Percentiles rank a stretch among this genome's conserved stretches.
Evolutionary conservation across 148 eudicot species (phyloP).

Genomic region (Rhododendron griersonianum): DNA sequence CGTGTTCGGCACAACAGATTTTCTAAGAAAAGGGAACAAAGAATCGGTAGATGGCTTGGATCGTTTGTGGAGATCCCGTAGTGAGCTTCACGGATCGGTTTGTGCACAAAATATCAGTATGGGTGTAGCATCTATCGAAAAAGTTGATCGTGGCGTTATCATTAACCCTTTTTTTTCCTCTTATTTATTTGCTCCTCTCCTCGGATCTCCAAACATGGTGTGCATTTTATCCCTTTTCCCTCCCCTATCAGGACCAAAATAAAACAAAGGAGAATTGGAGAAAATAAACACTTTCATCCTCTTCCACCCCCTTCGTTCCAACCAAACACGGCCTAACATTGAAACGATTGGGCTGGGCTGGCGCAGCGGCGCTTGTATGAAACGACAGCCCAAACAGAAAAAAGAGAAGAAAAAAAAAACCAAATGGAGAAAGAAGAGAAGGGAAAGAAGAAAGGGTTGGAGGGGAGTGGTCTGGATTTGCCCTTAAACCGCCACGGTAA

Average conservation of each 20-base stretch:
- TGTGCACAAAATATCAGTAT: no score
- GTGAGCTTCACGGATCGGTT: no score
- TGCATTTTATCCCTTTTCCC: background rate
- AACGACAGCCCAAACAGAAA: background rate
- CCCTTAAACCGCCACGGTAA: slow-evolving; percentile 24
- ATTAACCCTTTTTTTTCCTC: no score
- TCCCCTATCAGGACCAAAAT: no score
- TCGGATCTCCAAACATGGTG: background rate
- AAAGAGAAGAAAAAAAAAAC: background rate
- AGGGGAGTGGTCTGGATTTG: slow-evolving; percentile 12
- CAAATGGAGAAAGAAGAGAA: slow-evolving; percentile 26
- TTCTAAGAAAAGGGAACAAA: no score
- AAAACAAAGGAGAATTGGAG: background rate
- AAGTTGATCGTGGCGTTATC: no score
- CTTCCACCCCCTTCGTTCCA: background rate
- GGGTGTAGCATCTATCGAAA: no score
- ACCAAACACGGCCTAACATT: background rate
- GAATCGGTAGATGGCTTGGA: no score
- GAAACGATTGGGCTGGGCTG: background rate
- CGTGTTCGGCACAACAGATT: no score
- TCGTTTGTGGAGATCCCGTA: no score
- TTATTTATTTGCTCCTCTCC: no score
- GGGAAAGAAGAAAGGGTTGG: slow-evolving; percentile 16
- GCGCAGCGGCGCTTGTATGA: background rate
- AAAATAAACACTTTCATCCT: background rate